Conservation (phyloP, 192 early-diverging fungal species). For the Phlyctochytrium planicorne region DNA sequence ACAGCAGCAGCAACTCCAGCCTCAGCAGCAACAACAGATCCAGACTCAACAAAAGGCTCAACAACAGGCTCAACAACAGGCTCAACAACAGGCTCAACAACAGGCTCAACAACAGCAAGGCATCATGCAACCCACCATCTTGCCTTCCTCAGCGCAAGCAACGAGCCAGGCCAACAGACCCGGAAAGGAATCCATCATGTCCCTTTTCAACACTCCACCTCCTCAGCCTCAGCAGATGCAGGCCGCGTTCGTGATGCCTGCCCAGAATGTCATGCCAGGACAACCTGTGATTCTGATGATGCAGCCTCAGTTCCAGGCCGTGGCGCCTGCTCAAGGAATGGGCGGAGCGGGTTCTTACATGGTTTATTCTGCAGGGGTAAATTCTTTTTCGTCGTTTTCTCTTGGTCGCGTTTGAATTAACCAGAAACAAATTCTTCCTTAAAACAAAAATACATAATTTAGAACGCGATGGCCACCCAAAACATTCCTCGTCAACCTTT, state of each 20-base stretch:
- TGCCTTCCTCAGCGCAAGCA: too few relatives aligned
- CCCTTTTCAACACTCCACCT: constrained; percentile 31
- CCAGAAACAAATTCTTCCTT: too few relatives aligned
- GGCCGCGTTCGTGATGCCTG: constrained; percentile 6
- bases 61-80: constrained; percentile 20
- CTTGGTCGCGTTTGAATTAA: too few relatives aligned
- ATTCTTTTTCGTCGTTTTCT: too few relatives aligned
- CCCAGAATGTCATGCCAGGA: constrained; percentile 8
- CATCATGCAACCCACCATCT: constrained; percentile 10
- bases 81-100: constrained; percentile 26
- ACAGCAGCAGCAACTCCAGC: neutral
- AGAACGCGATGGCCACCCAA: too few relatives aligned
- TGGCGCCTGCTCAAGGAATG: constrained; percentile 10
- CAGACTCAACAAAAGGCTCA: too few relatives aligned
- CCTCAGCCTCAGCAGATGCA: constrained; percentile 10
- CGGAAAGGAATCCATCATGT: constrained; percentile 38
- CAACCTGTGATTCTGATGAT: neutral
- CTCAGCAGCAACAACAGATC: constrained; percentile 8
- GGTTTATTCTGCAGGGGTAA: too few relatives aligned
- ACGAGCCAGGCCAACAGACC: neutral
- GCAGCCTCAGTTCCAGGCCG: too few relatives aligned
- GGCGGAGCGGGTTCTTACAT: too few relatives aligned
- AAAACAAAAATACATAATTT: too few relatives aligned
- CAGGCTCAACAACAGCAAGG: constrained; percentile 29
- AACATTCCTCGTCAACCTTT: too few relatives aligned